Evolutionary conservation across 805 yeast species (phyloP), one percentile per base, ranked within the genome.

Genomic region (Candida piceae): DNA sequence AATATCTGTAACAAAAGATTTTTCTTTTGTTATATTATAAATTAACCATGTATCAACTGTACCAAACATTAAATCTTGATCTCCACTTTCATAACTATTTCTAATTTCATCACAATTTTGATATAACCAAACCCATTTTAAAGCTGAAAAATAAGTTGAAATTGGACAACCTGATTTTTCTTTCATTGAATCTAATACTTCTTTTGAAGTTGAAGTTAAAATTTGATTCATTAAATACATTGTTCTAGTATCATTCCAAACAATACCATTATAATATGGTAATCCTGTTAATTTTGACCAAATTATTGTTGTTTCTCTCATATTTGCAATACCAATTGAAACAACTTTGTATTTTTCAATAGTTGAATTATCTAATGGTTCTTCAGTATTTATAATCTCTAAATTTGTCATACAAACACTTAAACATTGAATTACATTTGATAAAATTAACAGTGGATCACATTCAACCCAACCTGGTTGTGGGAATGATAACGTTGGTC

Each of bases 211-310:
- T 48, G 68, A 67, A 40, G 69, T 64, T 49, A 72, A 73, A 56
- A 82, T 69, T 46, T 78, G 74, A 44, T 74, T 74, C 36, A 87
- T 88, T 33, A 84, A 72, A 15, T 70, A 76, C 8, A 84, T 64
- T 28, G 95, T 90, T 55, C 97, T 75, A 28, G 95, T 84, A 64
- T 89, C 97, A 44, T 90, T 85, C 97, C 97, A 89, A 25, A 89
- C 95, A 58, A 89, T 86, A 53, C 96, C 97, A 57, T 84, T 81
- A 55, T 80, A 74, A 38, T 87, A 73, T 4, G 96, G 94, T 46
- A 67, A 65, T 28, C 96, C 96, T 2, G 96, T 87, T 36, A 68
- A 68, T 47, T 78, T 73, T 39, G 87, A 81, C 96, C 96, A 89
- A 33, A 89, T 79, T 36, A 83, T 72, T 20, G 95, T 82, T 29